phyloP scores from a whole-genome alignment of 1,284 basidiomycete species.

The Ustilago xerochloae region DNA sequence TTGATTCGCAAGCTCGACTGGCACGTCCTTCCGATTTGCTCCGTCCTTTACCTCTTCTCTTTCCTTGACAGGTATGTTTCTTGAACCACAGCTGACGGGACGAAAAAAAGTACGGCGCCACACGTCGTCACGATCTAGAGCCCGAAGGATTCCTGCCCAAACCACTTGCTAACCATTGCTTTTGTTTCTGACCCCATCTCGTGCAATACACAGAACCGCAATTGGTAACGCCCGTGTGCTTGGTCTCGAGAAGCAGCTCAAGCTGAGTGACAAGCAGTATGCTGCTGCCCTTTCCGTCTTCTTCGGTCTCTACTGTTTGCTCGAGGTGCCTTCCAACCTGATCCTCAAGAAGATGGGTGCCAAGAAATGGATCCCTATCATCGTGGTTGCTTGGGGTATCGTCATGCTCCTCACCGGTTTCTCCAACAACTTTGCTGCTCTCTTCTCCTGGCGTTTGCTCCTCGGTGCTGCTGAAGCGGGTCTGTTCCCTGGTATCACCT shows the following conservation, averaged over 20 bases:
- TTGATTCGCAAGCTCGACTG: slow-evolving; percentile 52
- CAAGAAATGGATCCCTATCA: slow-evolving; percentile 67
- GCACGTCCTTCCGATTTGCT: slow-evolving; percentile 55
- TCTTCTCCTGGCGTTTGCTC: slow-evolving; percentile 68
- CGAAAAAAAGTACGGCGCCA: no score
- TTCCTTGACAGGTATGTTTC: slow-evolving; percentile 74
- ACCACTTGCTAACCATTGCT: no score
- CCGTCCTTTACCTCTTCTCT: slow-evolving; percentile 77
- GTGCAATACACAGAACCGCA: slow-evolving; percentile 72
- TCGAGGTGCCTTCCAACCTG: slow-evolving; percentile 79
- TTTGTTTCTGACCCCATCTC: neutral
- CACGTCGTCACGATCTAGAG: no score
- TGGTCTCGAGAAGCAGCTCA: slow-evolving; percentile 52
- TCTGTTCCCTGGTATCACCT: slow-evolving; percentile 54
- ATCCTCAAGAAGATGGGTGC: slow-evolving; percentile 70
- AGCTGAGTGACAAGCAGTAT: slow-evolving; percentile 71
- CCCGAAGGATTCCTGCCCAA: no score
- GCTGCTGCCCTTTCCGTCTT: slow-evolving; percentile 61
- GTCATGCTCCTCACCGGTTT: slow-evolving; percentile 70
- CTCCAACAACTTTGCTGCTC: slow-evolving; percentile 67
- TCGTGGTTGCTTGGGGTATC: slow-evolving; percentile 68
- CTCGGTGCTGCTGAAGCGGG: slow-evolving; percentile 66
- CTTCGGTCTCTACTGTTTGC: slow-evolving; percentile 76
- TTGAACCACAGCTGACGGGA: neutral
- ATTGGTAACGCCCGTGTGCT: slow-evolving; percentile 80